phyloP scores from a whole-genome alignment of 768 basidiomycete species.

The Mycena belliarum region DNA sequence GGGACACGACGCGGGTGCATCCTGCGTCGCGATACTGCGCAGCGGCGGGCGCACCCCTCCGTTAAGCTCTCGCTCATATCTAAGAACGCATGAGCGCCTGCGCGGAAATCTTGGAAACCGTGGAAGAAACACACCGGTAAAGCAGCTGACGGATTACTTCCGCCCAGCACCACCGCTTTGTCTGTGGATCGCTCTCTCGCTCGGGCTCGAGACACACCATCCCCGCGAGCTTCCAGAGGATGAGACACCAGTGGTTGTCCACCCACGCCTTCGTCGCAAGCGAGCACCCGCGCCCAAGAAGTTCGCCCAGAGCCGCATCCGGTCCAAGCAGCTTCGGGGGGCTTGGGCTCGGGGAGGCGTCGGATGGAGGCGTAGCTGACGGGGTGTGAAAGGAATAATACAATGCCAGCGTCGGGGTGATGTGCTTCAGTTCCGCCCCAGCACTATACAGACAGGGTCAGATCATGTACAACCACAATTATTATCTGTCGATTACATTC shows the following conservation, averaged over 20 bases:
- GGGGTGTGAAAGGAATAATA: constrained; percentile 61
- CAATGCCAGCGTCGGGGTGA: constrained; percentile 54
- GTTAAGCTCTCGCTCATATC: constrained; percentile 89
- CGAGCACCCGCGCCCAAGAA: constrained; percentile 59
- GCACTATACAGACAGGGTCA: constrained; percentile 39
- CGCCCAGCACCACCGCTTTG: constrained; percentile 76
- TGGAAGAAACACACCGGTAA: constrained; percentile 62
- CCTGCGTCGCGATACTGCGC: constrained; percentile 79
- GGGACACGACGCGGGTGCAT: constrained; percentile 75
- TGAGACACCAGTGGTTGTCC: constrained; percentile 85
- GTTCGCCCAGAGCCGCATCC: constrained; percentile 53
- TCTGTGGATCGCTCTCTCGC: constrained; percentile 44
- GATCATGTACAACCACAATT: background rate
- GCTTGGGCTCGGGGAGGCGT: constrained; percentile 22
- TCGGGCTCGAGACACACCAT: constrained; percentile 76
- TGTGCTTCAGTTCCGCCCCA: constrained; percentile 49
- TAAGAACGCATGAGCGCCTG: constrained; percentile 31
- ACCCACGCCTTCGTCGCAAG: constrained; percentile 82
- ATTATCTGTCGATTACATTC: constrained; percentile 48
- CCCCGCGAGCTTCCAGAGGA: constrained; percentile 94
- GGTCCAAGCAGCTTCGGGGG: constrained; percentile 43
- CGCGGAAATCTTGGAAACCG: background rate
- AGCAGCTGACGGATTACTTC: constrained; percentile 82
- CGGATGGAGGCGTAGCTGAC: constrained; percentile 29
- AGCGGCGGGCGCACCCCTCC: constrained; percentile 77